Base-by-base conservation (phyloP, 768 basidiomycete species). In the Suillus tomentosus region DNA sequence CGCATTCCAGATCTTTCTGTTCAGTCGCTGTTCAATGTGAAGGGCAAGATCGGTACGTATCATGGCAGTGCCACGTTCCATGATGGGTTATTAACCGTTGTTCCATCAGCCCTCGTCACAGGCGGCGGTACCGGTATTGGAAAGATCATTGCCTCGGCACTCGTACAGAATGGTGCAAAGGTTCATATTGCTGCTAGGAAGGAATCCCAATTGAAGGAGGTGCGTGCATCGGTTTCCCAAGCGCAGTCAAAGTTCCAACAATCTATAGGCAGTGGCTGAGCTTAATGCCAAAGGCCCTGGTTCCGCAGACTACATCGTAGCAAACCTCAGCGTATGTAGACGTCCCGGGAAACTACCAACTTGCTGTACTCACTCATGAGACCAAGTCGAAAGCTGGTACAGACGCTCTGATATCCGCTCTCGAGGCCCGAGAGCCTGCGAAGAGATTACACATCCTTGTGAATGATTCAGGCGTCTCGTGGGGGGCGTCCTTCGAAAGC, bases 131-230 rank as follows among this genome's bases (percentile, higher is more conserved):
- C 89, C 48, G 94, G 94, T 1, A 85, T 96, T 53, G 94, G 94
- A 8, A 87, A 85, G 70, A 89, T 92, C 85, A 94, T 95, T 69
- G 92, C 94, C 27, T 79, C 86, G 0, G 88, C 91, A 1, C 89
- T 93, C 68, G 91, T 89, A 1, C 85, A 89, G 76, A 95, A 95
- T 70, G 94, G 94, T 14, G 92, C 89, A 40, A 89, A 87, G 68
- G 94, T 96, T 47, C 94, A 95, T 78, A 94, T 96, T 68, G 93
- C 94, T 15, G 88, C 92, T 13, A 82, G 94, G 62, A 95, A 94
- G 73, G 91, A 92, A 78, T 73, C 80, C 22, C 89, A 90, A 69
- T 81, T 96, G 63, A 86, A 90, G 77, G 85, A 90, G 82, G 91
- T 89, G 62, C 60, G 81, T 58, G 31, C 13, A 22, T 2, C 47